Evolutionary conservation across 106 monocot species (phyloP), one percentile per base, ranked within the genome.

Genomic region (Agapanthus africanus): DNA sequence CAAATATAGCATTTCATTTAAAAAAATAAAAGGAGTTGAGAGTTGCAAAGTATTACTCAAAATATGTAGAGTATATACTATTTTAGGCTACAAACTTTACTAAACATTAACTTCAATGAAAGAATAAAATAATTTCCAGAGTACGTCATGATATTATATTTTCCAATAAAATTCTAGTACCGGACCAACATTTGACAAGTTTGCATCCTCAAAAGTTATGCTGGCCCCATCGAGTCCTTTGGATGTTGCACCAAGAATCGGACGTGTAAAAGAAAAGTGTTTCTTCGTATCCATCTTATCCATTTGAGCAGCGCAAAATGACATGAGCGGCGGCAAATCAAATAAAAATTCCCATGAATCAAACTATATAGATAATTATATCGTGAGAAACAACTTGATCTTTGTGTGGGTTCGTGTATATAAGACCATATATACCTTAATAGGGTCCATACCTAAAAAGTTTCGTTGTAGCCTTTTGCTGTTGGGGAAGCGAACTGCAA

Each of bases 401-500:
- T 19, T 51, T 32, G 25, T 8, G 57, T 37, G 11, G 18, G 23
- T 23, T 1, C 25, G 10, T 22, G 6, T 60, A 33, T 47, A 27
- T 18, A 26, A 57, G n/a, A n/a, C n/a, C n/a, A n/a, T n/a, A n/a
- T 13, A 2, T 63, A 88, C 91, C 91, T 88, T 84, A 16, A 82
- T 71, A 11, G 95, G 37, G 54, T 95, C 95, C 0, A 77, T 64
- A 7, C 60, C 79, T 10, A 95, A 81, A 40, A 95, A 95, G 63
- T 63, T 86, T 59, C 95, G 77, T 42, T 91, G 91, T 16, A 95
- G 19, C 25, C 88, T 79, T 16, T 80, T 79, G 2, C 88, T 88
- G 70, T 91, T 81, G 1, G 95, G 95, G 7, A 95, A 78, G 40
- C 95, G 91, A 54, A 95, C 80, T 49, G 79, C 95, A 32, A 95